phyloP scores from a whole-genome alignment of 371 early-diverging fungal species.

The Lichtheimia corymbifera region DNA sequence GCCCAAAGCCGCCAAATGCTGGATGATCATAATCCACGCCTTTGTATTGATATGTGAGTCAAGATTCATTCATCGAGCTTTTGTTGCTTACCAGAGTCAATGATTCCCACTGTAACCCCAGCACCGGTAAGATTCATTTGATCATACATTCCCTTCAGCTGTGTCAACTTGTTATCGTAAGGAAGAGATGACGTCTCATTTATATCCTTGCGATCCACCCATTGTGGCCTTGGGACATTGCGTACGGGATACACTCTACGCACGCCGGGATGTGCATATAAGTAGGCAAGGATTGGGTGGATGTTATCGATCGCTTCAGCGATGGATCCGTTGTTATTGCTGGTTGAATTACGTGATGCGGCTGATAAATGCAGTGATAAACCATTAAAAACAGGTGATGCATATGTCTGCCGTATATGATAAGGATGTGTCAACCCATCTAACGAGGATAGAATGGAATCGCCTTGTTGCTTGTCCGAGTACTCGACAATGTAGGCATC shows the following conservation, averaged over 20 bases:
- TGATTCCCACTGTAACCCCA: conserved; percentile 27
- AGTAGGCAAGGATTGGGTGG: conserved; percentile 27
- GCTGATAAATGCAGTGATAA: conserved; percentile 19
- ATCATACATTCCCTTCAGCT: conserved; percentile 13
- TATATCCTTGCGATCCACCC: conserved; percentile 6
- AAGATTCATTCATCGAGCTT: neutral
- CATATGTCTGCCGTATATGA: conserved; percentile 28
- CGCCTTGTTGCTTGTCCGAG: conserved; percentile 24
- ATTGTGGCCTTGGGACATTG: conserved; percentile 32
- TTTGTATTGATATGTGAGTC: neutral
- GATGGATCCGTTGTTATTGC: neutral
- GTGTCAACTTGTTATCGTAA: conserved; percentile 13
- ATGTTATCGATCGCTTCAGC: conserved; percentile 1
- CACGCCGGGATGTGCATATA: conserved; percentile 19
- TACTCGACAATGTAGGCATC: conserved; percentile 49
- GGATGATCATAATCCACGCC: conserved; percentile 64
- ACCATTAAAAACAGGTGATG: conserved; percentile 27
- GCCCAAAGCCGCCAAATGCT: conserved; percentile 65
- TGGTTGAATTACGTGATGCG: neutral
- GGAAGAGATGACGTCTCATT: conserved; percentile 8
- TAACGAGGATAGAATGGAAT: conserved; percentile 8
- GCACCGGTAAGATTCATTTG: conserved; percentile 14
- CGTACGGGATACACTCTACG: conserved; percentile 31
- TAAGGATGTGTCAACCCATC: conserved; percentile 8
- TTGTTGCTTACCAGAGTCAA: conserved; percentile 27